Conservation (phyloP, 1,139 yeast species). For the Diutina catenulata region DNA sequence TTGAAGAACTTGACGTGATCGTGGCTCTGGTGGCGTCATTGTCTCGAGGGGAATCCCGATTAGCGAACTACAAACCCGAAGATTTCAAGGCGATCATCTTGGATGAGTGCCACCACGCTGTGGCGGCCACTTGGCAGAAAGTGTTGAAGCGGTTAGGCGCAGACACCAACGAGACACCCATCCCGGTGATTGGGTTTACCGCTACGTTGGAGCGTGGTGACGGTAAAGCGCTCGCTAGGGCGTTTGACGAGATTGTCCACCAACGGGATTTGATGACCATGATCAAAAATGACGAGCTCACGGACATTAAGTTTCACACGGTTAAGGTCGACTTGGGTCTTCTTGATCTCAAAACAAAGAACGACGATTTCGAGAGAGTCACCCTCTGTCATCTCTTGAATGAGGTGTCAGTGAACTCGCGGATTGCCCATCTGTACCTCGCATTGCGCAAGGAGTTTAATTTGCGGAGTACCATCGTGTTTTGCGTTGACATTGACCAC, state of each 20-base stretch:
- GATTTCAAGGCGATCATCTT: conserved; percentile 64
- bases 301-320: conserved; percentile 56
- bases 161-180: conserved; percentile 13
- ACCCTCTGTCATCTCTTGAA: conserved; percentile 48
- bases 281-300: conserved; percentile 59
- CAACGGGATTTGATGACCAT: conserved; percentile 57
- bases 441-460: conserved; percentile 23
- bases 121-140: conserved; percentile 54
- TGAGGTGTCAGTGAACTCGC: conserved; percentile 37
- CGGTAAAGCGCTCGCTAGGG: conserved; percentile 41
- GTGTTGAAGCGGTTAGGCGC: conserved; percentile 53
- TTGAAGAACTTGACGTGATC: conserved; percentile 44
- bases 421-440: conserved; percentile 49
- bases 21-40: conserved; percentile 74
- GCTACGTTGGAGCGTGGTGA: conserved; percentile 73
- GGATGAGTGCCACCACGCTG: conserved; percentile 93
- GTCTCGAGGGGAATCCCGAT: conserved; percentile 32
- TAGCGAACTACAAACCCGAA: conserved; percentile 40
- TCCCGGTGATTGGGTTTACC: conserved; percentile 65
- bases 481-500: conserved; percentile 68
- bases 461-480: conserved; percentile 57
- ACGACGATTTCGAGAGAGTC: conserved; percentile 44
- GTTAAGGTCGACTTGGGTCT: conserved; percentile 30
- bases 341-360: conserved; percentile 15
- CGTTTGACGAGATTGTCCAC: conserved; percentile 67